phyloP scores from a whole-genome alignment of 164 flowering plant species.

The Aristolochia contorta region DNA sequence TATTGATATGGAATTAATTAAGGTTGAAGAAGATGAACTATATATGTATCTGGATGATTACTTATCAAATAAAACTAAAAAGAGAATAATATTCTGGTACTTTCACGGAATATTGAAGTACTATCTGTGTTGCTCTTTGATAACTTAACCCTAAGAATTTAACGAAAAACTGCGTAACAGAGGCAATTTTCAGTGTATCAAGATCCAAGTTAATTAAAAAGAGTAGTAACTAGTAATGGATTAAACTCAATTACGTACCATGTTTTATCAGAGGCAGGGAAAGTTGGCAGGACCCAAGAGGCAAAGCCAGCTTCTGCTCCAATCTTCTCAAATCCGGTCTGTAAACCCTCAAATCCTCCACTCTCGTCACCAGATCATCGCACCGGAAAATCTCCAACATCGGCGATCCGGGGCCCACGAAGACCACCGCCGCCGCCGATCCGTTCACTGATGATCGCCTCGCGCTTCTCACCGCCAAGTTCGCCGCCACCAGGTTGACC shows the following conservation, averaged over 20 bases:
- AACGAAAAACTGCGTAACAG: too few relatives aligned
- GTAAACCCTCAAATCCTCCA: conserved; percentile 37
- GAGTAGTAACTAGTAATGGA: neutral
- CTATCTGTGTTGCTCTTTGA: too few relatives aligned
- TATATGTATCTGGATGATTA: too few relatives aligned
- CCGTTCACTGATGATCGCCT: conserved; percentile 12
- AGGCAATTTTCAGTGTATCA: too few relatives aligned
- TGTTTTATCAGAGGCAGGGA: conserved; percentile 25
- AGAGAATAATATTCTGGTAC: too few relatives aligned
- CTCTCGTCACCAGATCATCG: conserved; percentile 42
- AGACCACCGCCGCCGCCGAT: conserved; percentile 39
- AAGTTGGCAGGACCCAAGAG: conserved; percentile 54
- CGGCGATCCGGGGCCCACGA: conserved; percentile 50
- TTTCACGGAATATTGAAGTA: too few relatives aligned
- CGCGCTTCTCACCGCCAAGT: conserved; percentile 35
- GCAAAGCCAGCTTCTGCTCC: conserved; percentile 46
- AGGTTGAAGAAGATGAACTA: too few relatives aligned
- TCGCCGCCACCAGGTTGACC: conserved; percentile 60
- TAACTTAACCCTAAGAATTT: too few relatives aligned
- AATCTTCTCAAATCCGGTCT: conserved; percentile 43
- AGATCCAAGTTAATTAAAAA: too few relatives aligned
- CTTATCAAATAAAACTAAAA: too few relatives aligned
- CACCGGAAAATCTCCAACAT: conserved; percentile 73
- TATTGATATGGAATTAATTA: neutral
- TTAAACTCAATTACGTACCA: conserved; percentile 24